phyloP scores from a whole-genome alignment of 345 rosid species.

The Carallia brachiata region DNA sequence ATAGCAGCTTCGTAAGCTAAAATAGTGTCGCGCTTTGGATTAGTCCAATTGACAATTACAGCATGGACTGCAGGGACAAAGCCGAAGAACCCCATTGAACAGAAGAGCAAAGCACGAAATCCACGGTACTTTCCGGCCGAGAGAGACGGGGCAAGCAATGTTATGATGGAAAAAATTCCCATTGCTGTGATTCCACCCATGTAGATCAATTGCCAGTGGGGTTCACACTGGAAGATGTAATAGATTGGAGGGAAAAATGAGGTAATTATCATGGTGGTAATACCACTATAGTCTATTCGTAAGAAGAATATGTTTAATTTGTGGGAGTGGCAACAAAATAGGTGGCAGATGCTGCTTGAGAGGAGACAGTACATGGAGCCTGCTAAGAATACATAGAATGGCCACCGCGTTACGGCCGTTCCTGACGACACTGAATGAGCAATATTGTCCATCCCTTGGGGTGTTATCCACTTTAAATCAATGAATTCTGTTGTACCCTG shows the following conservation, averaged over 20 bases:
- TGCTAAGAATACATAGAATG: constrained; percentile 67
- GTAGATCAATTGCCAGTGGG: constrained; percentile 72
- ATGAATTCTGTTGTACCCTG: constrained; percentile 47
- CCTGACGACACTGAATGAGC: not conserved
- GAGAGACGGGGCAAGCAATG: constrained; percentile 62
- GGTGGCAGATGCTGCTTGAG: constrained; percentile 80
- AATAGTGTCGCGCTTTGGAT: constrained; percentile 56
- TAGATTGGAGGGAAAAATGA: constrained; percentile 87
- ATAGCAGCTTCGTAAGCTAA: constrained; percentile 64
- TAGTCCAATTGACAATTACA: constrained; percentile 61
- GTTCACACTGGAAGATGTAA: constrained; percentile 80
- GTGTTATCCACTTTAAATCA: constrained; percentile 29
- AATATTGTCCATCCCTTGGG: not conserved
- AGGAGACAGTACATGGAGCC: constrained; percentile 88
- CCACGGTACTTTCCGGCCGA: constrained; percentile 57
- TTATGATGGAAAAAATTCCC: constrained; percentile 70
- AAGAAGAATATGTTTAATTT: constrained; percentile 51
- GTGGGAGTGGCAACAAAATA: constrained; percentile 79
- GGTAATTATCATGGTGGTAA: constrained; percentile 84
- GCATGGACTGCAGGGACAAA: constrained; percentile 68
- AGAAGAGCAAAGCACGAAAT: constrained; percentile 65
- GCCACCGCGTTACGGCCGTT: constrained; percentile 62
- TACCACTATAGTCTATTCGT: constrained; percentile 71
- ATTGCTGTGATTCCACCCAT: constrained; percentile 67
- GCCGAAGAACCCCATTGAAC: constrained; percentile 80